These are phyloP conservation scores for Fomes fomentarius DNA, from an alignment of 1,284 basidiomycete species.

Conservation along the genomic window DNA sequence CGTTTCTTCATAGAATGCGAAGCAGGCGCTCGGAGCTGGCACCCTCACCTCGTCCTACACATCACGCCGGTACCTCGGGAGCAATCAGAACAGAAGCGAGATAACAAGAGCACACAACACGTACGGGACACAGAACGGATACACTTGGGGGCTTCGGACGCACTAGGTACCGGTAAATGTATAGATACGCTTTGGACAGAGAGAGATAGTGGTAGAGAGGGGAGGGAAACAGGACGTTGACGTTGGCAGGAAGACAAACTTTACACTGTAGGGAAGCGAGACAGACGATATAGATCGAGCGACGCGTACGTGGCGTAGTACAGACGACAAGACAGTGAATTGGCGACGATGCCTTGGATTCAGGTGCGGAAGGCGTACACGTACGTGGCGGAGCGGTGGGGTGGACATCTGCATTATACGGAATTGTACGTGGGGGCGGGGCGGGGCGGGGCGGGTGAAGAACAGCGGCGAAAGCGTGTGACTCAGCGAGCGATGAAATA, in stretches of 20 bases:
- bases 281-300: background rate
- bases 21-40: too few relatives aligned
- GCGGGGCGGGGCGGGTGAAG: background rate
- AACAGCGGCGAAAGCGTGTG: slow-evolving; percentile 19
- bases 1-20: too few relatives aligned
- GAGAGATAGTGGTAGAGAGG: background rate
- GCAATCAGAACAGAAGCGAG: background rate
- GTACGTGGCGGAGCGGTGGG: background rate
- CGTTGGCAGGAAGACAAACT: background rate
- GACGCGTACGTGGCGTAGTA: too few relatives aligned
- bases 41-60: too few relatives aligned
- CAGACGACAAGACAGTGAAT: too few relatives aligned
- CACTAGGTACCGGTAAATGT: background rate
- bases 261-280: background rate
- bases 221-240: background rate
- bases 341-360: too few relatives aligned
- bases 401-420: background rate
- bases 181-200: too few relatives aligned
- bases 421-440: background rate
- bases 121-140: background rate
- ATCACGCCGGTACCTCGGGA: too few relatives aligned
- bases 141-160: background rate
- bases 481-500: slow-evolving; percentile 3
- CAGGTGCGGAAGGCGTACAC: too few relatives aligned
- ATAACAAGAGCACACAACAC: background rate